phyloP scores from a whole-genome alignment of 768 basidiomycete species.

The Russula virescens region DNA sequence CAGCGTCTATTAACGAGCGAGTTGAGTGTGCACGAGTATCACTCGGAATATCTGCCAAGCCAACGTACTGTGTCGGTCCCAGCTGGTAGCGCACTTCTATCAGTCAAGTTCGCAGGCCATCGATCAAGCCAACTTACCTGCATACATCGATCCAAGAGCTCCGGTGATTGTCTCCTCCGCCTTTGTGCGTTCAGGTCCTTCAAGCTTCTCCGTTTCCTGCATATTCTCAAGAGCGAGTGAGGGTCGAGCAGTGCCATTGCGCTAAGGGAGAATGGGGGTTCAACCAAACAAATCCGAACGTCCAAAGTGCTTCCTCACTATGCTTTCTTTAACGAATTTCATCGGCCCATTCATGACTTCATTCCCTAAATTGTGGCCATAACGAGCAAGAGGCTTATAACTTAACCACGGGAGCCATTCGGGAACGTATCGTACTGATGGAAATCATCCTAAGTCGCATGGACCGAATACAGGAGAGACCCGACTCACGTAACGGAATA shows the following conservation, averaged over 20 bases:
- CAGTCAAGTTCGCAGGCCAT: neutral
- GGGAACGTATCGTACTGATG: conserved; percentile 7
- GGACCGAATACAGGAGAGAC: neutral
- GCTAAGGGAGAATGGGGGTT: neutral
- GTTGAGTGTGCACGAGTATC: neutral
- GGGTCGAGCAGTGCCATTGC: conserved; percentile 1
- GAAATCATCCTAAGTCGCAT: too few species aligned
- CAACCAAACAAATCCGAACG: neutral
- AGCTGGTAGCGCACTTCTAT: neutral
- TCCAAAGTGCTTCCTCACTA: neutral
- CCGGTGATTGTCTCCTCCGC: neutral
- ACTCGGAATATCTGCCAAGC: neutral
- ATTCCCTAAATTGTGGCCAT: neutral
- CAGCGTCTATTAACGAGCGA: neutral
- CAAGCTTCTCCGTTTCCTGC: conserved; percentile 1
- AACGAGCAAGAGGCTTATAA: conserved; percentile 8
- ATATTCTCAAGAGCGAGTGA: conserved; percentile 9
- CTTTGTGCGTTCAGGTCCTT: neutral
- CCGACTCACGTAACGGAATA: conserved; percentile 13
- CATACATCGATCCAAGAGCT: conserved; percentile 7
- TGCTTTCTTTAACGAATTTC: conserved; percentile 8
- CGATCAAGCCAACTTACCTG: neutral
- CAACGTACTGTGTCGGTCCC: conserved; percentile 10
- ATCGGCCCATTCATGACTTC: conserved; percentile 4
- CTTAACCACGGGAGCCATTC: conserved; percentile 9